Evolutionary conservation across 2,329 filamentous ascomycete species (phyloP).

Genomic region (Boeremia lycopersici): DNA sequence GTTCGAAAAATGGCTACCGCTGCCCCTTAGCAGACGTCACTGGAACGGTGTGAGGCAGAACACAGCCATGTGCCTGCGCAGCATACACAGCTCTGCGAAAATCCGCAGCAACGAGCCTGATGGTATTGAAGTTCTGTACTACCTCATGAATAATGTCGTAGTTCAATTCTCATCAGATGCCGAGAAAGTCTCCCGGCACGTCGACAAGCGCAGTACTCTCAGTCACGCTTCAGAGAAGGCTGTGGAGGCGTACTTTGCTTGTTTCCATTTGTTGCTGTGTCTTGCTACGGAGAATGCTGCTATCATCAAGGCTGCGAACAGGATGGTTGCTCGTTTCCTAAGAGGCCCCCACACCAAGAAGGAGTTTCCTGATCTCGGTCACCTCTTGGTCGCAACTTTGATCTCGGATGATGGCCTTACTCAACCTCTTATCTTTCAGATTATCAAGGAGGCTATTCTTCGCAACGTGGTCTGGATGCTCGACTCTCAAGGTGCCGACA

Average conservation of each 20-base stretch:
- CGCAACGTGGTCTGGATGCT: constrained; percentile 61
- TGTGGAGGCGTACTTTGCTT: constrained; percentile 59
- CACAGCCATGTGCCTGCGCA: constrained; percentile 30
- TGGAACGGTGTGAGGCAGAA: constrained; percentile 49
- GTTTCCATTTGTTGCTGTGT: constrained; percentile 59
- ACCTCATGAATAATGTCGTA: constrained; percentile 60
- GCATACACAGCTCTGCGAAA: constrained; percentile 35
- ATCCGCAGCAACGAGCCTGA: constrained; percentile 21
- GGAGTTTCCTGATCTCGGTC: constrained; percentile 56
- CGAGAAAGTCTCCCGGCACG: constrained; percentile 14
- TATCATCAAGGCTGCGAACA: constrained; percentile 52
- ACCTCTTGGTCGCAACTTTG: constrained; percentile 56
- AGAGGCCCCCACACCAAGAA: constrained; percentile 50
- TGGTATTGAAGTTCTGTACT: constrained; percentile 49
- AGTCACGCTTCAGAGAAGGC: constrained; percentile 59
- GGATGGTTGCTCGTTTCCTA: constrained; percentile 48
- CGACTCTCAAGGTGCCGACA: constrained; percentile 42
- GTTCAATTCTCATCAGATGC: constrained; percentile 53
- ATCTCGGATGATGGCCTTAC: constrained; percentile 54
- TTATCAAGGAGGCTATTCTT: constrained; percentile 58
- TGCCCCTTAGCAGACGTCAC: constrained; percentile 55
- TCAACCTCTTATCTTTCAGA: constrained; percentile 47
- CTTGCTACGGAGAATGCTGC: constrained; percentile 48
- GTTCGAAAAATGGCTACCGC: constrained; percentile 55
- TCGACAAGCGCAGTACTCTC: constrained; percentile 48